Evolutionary conservation across 306 rosid genomes (phyloP), one percentile per base, ranked within the genome.

Genomic region (Abrus precatorius): DNA sequence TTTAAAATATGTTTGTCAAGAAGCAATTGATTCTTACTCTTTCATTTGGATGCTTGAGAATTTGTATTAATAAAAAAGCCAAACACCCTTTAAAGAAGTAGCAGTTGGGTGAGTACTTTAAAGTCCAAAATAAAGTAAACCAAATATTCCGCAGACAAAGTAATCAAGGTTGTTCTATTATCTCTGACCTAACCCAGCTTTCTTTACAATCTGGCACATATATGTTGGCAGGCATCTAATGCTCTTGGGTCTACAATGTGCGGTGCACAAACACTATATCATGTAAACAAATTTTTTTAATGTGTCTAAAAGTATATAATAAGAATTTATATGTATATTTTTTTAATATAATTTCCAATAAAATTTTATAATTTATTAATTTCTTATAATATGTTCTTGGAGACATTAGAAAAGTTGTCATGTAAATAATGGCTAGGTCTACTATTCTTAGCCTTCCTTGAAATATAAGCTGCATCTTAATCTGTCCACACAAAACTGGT

Each of bases 141-240:
- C 36, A 29, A 2, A 30, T 38, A 7, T 63, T 54, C 2, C 5
- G 8, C 60, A 20, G 32, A 54, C 11, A 75, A 3, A 69, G 48
- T 3, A 13, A 32, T 50, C 6, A 70, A 6, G 52, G n/a, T 56
- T 49, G 13, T 10, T 20, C 41, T 6, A 29, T 9, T 9, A 62
- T 41, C 29, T 32, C 28, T 30, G 12, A 81, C 62, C 63, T 44
- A 45, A 45, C 28, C n/a, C n/a, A 6, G 49, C 47, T 29, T 65
- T 48, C 76, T 77, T 76, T 63, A 63, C 76, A 76, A 52, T 82
- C 53, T 76, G 55, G 63, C 77, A 63, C 12, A 27, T 41, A 41
- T 5, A 10, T 1, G 65, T 11, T 27, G 56, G 56, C 29, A 28
- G 20, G 72, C 54, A 70, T 79, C 61, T 48, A 14, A 60, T 61